These are phyloP conservation scores for Cadophora sp. DNA, from an alignment of 2,329 filamentous ascomycete genomes.

Conservation along the genomic window DNA sequence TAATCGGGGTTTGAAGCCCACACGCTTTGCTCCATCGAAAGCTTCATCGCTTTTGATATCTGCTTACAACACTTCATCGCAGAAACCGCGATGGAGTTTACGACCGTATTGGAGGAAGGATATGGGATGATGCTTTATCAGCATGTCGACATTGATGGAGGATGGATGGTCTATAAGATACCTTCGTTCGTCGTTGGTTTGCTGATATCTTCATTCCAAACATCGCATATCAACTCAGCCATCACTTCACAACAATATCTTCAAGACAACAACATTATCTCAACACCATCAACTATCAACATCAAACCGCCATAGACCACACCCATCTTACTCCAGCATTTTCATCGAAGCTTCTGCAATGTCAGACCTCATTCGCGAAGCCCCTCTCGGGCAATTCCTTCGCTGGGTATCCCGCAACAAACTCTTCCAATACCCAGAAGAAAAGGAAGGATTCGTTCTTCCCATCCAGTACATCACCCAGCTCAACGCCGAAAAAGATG, in stretches of 20 bases:
- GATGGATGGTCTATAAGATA: neutral
- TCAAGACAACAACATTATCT: neutral
- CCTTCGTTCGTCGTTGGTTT: neutral
- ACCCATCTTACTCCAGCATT: neutral
- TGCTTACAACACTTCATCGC: neutral
- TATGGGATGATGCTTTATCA: slow-evolving; percentile 3
- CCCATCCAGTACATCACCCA: slow-evolving; percentile 12
- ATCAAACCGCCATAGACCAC: too few species aligned
- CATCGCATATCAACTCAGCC: neutral
- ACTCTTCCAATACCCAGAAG: slow-evolving; percentile 23
- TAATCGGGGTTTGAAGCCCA: neutral
- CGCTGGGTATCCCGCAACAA: slow-evolving; percentile 13
- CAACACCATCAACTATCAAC: neutral
- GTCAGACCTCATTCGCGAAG: slow-evolving; percentile 25
- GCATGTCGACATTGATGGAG: neutral
- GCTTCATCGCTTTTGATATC: neutral
- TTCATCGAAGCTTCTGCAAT: slow-evolving; percentile 3
- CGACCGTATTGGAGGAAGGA: neutral
- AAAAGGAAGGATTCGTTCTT: slow-evolving; percentile 15
- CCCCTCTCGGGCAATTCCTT: slow-evolving; percentile 17
- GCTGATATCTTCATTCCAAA: slow-evolving; percentile 1
- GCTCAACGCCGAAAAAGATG: slow-evolving; percentile 12
- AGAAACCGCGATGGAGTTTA: neutral
- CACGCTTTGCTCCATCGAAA: neutral
- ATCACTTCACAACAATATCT: neutral